These are phyloP conservation scores for Fusarium sp. DNA, from an alignment of 2,329 filamentous ascomycete genomes.

Conservation along the genomic window DNA sequence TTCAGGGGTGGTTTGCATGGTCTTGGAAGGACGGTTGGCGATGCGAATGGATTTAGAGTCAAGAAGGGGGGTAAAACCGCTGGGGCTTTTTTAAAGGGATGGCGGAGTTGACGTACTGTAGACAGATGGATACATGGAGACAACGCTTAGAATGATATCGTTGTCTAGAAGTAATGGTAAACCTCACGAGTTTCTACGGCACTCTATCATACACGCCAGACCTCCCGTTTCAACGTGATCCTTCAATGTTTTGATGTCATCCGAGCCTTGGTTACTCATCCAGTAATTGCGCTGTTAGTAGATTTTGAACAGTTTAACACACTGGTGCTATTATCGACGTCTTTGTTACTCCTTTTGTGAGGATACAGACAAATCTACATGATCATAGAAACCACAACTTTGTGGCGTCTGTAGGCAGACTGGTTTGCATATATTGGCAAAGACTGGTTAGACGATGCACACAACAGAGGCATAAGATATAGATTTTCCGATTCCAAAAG, in stretches of 20 bases:
- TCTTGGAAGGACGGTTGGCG: constrained; percentile 26
- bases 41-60: constrained; percentile 9
- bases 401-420: neutral
- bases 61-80: constrained; percentile 7
- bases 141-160: constrained; percentile 35
- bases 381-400: constrained; percentile 24
- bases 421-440: neutral
- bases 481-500: constrained; percentile 21
- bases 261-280: neutral
- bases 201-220: neutral
- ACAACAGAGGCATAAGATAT: constrained; percentile 2
- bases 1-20: constrained; percentile 27
- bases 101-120: constrained; percentile 19
- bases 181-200: constrained; percentile 20
- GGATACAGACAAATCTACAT: neutral
- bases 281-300: too few species aligned
- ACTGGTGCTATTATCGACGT: constrained; percentile 1
- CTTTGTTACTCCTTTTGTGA: neutral
- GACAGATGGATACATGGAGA: constrained; percentile 24
- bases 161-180: constrained; percentile 38
- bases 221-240: neutral
- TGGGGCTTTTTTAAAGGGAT: constrained; percentile 8
- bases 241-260: neutral
- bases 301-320: neutral
- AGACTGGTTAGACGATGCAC: neutral